phyloP scores from a whole-genome alignment of 1,139 yeast genomes.

The Arxiozyma slooffiae region DNA sequence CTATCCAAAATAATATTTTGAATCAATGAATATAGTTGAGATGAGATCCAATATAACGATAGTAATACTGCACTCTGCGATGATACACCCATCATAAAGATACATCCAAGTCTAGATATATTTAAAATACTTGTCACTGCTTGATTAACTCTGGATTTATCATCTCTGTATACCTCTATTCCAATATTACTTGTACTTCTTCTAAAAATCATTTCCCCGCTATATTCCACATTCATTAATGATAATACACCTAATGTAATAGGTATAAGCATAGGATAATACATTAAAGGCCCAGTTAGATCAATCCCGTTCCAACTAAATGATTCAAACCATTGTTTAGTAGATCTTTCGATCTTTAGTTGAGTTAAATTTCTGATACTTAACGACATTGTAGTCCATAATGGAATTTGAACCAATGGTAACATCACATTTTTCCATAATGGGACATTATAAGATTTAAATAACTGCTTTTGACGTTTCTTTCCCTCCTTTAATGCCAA shows the following conservation, averaged over 20 bases:
- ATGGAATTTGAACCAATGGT: conserved; percentile 76
- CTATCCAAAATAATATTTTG: conserved; percentile 70
- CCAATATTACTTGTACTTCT: conserved; percentile 29
- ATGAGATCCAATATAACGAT: conserved; percentile 76
- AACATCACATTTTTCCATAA: conserved; percentile 67
- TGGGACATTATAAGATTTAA: conserved; percentile 58
- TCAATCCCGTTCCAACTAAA: conserved; percentile 29
- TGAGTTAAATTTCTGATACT: conserved; percentile 66
- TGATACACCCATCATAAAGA: conserved; percentile 73
- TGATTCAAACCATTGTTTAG: conserved; percentile 9
- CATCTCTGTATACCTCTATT: conserved; percentile 17
- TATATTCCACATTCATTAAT: conserved; percentile 74
- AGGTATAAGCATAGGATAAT: conserved; percentile 43
- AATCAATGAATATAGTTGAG: conserved; percentile 61
- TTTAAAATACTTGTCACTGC: conserved; percentile 40
- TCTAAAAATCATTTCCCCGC: conserved; percentile 43
- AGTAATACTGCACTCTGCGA: conserved; percentile 80
- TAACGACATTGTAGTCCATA: conserved; percentile 75
- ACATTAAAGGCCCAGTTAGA: conserved; percentile 23
- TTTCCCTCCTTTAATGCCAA: conserved; percentile 70
- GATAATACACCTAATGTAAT: conserved; percentile 59
- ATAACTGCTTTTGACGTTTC: conserved; percentile 60
- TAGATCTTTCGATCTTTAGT: conserved; percentile 17
- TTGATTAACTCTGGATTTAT: conserved; percentile 24
- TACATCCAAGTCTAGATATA: conserved; percentile 62